Evolutionary conservation across 805 yeast genomes (phyloP), one percentile per base, ranked within the genome.

Genomic region (Saturnispora hagleri): DNA sequence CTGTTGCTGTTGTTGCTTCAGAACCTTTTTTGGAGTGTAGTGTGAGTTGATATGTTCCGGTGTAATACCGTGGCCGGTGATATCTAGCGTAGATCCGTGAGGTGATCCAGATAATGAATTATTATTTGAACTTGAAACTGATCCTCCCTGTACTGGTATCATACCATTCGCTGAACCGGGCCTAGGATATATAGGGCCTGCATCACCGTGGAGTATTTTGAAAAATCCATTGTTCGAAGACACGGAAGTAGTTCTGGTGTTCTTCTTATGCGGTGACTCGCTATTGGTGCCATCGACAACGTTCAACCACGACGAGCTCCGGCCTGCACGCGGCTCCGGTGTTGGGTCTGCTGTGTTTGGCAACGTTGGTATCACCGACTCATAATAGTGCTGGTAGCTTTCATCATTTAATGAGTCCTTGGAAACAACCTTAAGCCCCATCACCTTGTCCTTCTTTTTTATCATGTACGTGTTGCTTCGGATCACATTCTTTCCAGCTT

Each of bases 311-410:
- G 33, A 9, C 13, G 47, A 40, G 15, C 50, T 33, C 28, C 34
- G n/a, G 8, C 34, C 18, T 33, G 24, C n/a, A 22, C 13, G 13
- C n/a, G 48, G 40, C 24, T 7, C 24, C 5, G 51, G 18, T 18
- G 49, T 20, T 7, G 47, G 38, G 13, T 17, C 26, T 10, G n/a
- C 36, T 6, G 54, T 35, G 12, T 58, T 51, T 5, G 67, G 68
- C 7, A 66, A 55, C 12, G 64, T 57, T 8, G 71, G 71, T 24
- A 67, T 63, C 35, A 65, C 63, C 1, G 69, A 63, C 46, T 65
- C 69, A 47, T 66, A 66, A 46, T 55, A 67, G 34, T 57, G 53
- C 17, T 59, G 52, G 52, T 58, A 60, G 28, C 27, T 26, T 22
- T 7, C n/a, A n/a, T 26, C 22, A n/a, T 43, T n/a, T 4, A n/a